Percentiles rank a stretch among this genome's conserved stretches.
Evolutionary conservation across 345 rosid genomes (phyloP).

Genomic region (Melaleuca alternifolia): DNA sequence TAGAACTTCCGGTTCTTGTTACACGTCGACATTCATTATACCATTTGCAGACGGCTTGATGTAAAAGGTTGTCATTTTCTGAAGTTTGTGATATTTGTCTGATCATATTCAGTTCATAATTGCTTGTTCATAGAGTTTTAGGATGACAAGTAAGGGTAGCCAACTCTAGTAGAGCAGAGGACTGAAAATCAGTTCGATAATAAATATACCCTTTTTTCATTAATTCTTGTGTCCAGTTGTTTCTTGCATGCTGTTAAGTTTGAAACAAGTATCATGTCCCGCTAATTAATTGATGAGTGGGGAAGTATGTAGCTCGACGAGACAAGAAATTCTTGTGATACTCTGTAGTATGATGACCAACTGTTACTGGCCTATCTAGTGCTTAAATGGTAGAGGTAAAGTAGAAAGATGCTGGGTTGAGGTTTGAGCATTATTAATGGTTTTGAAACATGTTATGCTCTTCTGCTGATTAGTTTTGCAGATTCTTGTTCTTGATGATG

Average conservation of each 20-base stretch:
- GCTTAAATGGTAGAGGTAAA: neutral
- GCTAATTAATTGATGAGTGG: neutral
- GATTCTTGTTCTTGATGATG: neutral
- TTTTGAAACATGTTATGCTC: neutral
- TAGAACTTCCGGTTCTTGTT: neutral
- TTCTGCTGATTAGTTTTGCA: neutral
- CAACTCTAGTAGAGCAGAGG: neutral
- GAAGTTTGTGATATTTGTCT: neutral
- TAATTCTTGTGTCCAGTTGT: neutral
- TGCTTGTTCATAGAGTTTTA: neutral
- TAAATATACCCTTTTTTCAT: no score
- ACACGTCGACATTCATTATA: neutral
- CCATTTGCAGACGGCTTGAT: neutral
- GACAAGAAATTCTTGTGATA: neutral
- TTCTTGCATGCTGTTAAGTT: neutral
- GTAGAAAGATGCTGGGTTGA: neutral
- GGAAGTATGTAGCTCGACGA: neutral
- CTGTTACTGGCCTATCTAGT: neutral
- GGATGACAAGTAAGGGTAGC: neutral
- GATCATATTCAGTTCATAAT: neutral
- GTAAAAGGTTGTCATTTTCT: neutral
- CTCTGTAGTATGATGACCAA: neutral
- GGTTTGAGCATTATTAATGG: neutral
- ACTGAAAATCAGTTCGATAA: neutral
- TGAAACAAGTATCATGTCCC: neutral